Evolutionary conservation across 2,329 filamentous ascomycete species (phyloP).

Genomic region (Aspergillus japonicus): DNA sequence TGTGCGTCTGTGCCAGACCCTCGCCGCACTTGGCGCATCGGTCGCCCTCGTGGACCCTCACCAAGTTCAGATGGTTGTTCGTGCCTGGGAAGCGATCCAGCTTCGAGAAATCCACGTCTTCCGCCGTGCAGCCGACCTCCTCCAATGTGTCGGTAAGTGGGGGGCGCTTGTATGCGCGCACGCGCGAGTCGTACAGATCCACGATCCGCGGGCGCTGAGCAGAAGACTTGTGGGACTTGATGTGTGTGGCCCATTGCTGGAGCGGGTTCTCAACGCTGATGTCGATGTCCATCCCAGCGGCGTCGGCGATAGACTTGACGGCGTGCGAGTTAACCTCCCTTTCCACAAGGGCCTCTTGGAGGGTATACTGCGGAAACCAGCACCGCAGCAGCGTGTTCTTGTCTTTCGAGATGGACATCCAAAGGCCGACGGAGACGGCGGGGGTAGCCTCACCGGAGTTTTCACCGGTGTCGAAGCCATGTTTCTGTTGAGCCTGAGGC

Average conservation of each 20-base stretch:
- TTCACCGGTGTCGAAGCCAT: constrained; percentile 28
- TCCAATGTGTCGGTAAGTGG: constrained; percentile 39
- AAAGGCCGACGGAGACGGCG: constrained; percentile 39
- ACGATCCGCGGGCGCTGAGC: constrained; percentile 36
- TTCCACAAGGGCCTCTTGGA: constrained; percentile 37
- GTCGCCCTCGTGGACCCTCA: constrained; percentile 67
- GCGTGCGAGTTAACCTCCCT: constrained; percentile 58
- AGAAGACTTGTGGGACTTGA: constrained; percentile 25
- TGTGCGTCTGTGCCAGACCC: constrained; percentile 64
- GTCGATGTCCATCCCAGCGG: constrained; percentile 66
- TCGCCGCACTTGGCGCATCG: constrained; percentile 67
- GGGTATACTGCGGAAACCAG: constrained; percentile 58
- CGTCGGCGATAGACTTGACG: constrained; percentile 55
- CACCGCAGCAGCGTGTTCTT: constrained; percentile 66
- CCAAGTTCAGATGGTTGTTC: constrained; percentile 57
- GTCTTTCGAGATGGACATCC: constrained; percentile 53
- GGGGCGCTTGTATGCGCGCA: constrained; percentile 40
- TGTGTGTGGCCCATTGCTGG: constrained; percentile 52
- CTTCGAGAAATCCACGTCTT: constrained; percentile 36
- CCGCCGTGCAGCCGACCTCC: constrained; percentile 25
- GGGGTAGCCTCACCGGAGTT: constrained; percentile 21
- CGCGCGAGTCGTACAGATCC: constrained; percentile 43
- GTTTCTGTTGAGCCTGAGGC: constrained; percentile 1
- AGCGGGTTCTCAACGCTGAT: constrained; percentile 63
- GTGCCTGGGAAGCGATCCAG: constrained; percentile 41